Evolutionary conservation across 768 basidiomycete genomes (phyloP).

Genomic region (Leucocoprinus leucothites): DNA sequence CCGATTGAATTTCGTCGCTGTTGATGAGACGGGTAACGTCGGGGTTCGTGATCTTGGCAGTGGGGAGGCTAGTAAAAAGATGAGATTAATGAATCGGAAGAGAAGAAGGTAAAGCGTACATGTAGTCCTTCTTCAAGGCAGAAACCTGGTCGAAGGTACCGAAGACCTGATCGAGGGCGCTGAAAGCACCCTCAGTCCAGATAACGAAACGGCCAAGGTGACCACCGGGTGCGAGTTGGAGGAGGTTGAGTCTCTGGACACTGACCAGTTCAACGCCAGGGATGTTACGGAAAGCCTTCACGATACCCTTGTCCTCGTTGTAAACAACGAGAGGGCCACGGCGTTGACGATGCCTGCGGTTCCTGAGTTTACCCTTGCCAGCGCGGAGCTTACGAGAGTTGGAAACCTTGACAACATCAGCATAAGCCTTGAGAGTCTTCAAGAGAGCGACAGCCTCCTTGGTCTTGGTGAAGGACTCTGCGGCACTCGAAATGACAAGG

Average conservation of each 20-base stretch:
- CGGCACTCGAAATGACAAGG: constrained; percentile 75
- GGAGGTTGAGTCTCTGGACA: constrained; percentile 91
- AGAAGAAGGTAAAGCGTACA: constrained; percentile 42
- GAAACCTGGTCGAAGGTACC: constrained; percentile 93
- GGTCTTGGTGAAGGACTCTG: constrained; percentile 92
- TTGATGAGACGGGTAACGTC: constrained; percentile 98
- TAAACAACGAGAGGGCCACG: constrained; percentile 97
- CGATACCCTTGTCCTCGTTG: constrained; percentile 95
- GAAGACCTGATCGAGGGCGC: constrained; percentile 89
- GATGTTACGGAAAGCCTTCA: constrained; percentile 97
- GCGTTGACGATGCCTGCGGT: constrained; percentile 94
- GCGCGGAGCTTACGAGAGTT: constrained; percentile 96
- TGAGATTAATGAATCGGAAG: not conserved
- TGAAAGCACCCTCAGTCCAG: constrained; percentile 97
- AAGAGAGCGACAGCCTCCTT: constrained; percentile 95
- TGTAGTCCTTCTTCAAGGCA: constrained; percentile 83
- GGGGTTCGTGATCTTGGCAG: constrained; percentile 95
- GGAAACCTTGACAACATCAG: constrained; percentile 94
- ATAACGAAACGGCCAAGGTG: constrained; percentile 99
- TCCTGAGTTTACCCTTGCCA: constrained; percentile 96
- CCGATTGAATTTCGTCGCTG: constrained; percentile 96
- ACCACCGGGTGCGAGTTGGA: constrained; percentile 99
- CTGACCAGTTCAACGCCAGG: constrained; percentile 98
- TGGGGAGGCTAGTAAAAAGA: constrained; percentile 63
- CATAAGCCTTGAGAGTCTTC: constrained; percentile 85